Conservation (phyloP, 2,329 filamentous ascomycete species). For the Lecanicillium sp. region DNA sequence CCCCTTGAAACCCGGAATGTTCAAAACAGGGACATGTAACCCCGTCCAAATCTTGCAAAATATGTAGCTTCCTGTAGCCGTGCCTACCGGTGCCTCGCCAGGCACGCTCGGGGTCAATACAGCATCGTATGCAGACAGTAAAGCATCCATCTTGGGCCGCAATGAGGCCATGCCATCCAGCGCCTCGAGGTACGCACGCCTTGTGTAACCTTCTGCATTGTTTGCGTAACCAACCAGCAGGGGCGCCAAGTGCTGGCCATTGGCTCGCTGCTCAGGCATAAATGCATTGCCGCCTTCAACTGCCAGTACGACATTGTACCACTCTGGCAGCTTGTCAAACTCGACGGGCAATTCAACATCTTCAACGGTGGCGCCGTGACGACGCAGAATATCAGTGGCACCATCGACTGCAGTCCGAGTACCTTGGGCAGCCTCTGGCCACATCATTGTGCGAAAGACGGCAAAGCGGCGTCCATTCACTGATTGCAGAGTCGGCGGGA, state of each 20-base stretch:
- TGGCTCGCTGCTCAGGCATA: slow-evolving; percentile 40
- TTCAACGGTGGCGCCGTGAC: slow-evolving; percentile 44
- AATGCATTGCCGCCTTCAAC: slow-evolving; percentile 46
- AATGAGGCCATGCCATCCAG: slow-evolving; percentile 44
- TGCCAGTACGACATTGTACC: slow-evolving; percentile 41
- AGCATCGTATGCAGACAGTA: slow-evolving; percentile 42
- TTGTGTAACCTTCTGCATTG: slow-evolving; percentile 32
- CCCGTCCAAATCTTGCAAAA: slow-evolving; percentile 48
- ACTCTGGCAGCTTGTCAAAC: slow-evolving; percentile 39
- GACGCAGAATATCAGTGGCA: slow-evolving; percentile 28
- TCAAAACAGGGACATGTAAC: slow-evolving; percentile 55
- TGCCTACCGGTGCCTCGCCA: slow-evolving; percentile 46
- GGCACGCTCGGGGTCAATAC: slow-evolving; percentile 49
- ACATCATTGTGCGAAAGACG: slow-evolving; percentile 44
- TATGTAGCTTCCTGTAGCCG: slow-evolving; percentile 43
- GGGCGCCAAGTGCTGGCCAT: slow-evolving; percentile 36
- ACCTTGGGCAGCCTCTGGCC: slow-evolving; percentile 35
- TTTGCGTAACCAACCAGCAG: slow-evolving; percentile 43
- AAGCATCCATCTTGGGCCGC: slow-evolving; percentile 44
- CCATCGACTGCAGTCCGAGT: slow-evolving; percentile 32
- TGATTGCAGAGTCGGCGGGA: slow-evolving; percentile 16
- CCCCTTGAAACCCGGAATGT: slow-evolving; percentile 54
- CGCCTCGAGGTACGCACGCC: slow-evolving; percentile 40
- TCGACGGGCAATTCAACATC: slow-evolving; percentile 44
- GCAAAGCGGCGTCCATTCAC: slow-evolving; percentile 45